Conservation (phyloP, 352 stramenopile species). For the Aphanomyces cochlioides region DNA sequence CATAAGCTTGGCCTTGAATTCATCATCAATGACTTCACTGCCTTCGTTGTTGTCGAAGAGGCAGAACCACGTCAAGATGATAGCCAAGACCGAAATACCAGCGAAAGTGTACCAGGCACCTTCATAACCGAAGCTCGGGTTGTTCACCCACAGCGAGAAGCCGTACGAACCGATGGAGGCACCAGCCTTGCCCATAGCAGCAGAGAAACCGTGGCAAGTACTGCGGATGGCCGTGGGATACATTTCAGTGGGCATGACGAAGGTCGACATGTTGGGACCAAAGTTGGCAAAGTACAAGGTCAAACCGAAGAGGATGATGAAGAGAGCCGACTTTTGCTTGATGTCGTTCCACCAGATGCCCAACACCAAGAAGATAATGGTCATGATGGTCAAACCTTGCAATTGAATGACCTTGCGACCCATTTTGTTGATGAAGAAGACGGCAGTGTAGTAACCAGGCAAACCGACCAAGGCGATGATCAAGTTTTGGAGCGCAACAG, state of each 20-base stretch:
- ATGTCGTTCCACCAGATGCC: constrained; percentile 30
- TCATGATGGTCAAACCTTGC: constrained; percentile 33
- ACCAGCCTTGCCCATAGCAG: constrained; percentile 81
- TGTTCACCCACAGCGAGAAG: constrained; percentile 63
- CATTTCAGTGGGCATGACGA: constrained; percentile 88
- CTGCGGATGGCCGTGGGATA: constrained; percentile 82
- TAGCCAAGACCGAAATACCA: constrained; percentile 42
- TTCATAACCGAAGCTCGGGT: constrained; percentile 51
- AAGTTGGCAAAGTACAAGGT: constrained; percentile 46
- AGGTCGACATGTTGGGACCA: constrained; percentile 59
- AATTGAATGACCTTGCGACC: constrained; percentile 40
- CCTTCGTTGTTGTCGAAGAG: constrained; percentile 60
- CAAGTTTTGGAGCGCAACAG: constrained; percentile 34
- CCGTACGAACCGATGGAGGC: constrained; percentile 65
- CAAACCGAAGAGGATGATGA: constrained; percentile 39
- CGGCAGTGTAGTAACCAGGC: constrained; percentile 43
- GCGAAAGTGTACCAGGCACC: constrained; percentile 57
- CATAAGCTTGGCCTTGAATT: constrained; percentile 44
- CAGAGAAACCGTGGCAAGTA: constrained; percentile 85
- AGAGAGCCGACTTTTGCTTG: constrained; percentile 24
- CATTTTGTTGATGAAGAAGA: constrained; percentile 38
- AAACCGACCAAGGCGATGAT: constrained; percentile 35
- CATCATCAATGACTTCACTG: constrained; percentile 52
- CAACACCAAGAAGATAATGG: constrained; percentile 34
- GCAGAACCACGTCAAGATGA: constrained; percentile 60